These are phyloP conservation scores for Globisporangium canariense DNA, from an alignment of 352 stramenopile genomes.

Conservation along the genomic window DNA sequence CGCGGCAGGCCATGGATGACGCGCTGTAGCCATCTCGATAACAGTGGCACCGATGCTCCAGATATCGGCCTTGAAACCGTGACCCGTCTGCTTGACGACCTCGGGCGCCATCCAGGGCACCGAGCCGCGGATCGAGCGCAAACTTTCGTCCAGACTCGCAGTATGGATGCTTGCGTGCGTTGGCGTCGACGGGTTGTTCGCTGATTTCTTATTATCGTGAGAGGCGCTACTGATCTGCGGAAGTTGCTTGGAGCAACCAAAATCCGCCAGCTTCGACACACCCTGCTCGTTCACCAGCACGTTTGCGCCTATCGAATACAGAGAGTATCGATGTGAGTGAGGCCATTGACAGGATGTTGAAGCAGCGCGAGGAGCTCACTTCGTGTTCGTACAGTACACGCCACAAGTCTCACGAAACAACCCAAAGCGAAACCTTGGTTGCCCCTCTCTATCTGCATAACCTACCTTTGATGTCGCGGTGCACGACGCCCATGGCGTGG, in stretches of 20 bases:
- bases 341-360: background rate
- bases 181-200: background rate
- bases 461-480: constrained; percentile 92
- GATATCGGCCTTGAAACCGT: constrained; percentile 76
- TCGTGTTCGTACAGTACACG: background rate
- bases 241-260: constrained; percentile 89
- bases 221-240: constrained; percentile 25
- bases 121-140: constrained; percentile 79
- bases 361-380: background rate
- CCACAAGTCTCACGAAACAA: background rate
- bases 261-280: constrained; percentile 87
- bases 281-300: constrained; percentile 87
- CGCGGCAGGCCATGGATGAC: constrained; percentile 60
- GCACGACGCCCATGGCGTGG: constrained; percentile 90
- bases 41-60: constrained; percentile 81
- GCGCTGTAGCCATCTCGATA: constrained; percentile 79
- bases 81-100: constrained; percentile 69
- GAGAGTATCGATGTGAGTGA: background rate
- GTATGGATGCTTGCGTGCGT: constrained; percentile 43
- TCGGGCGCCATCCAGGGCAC: constrained; percentile 86
- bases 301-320: constrained; percentile 55
- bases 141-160: constrained; percentile 75
- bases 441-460: background rate
- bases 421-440: background rate
- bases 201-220: background rate